A percentile compares a stretch with the other conserved stretches of the same genome.
Evolutionary conservation across 768 basidiomycete species (phyloP).

Genomic region (Podaxis sp.): DNA sequence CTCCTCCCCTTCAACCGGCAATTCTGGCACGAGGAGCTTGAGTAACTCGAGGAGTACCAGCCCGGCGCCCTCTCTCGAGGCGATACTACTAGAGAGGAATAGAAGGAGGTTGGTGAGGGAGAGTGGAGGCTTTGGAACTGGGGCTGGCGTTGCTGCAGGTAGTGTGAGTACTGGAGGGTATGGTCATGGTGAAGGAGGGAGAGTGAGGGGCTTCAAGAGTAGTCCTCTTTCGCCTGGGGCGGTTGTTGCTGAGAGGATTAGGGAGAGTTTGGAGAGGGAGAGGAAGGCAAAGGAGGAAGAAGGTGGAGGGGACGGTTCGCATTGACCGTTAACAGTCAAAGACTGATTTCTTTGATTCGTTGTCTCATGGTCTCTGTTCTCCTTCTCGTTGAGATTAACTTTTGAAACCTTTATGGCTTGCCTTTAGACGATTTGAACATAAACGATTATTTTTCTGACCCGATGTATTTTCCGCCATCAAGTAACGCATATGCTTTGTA

Average conservation of each 20-base stretch:
- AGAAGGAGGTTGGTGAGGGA: slow-evolving; percentile 39
- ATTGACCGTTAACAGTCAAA: not conserved
- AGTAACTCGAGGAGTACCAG: slow-evolving; percentile 35
- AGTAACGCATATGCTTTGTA: too few species aligned
- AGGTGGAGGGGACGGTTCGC: not conserved
- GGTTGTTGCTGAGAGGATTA: slow-evolving; percentile 2
- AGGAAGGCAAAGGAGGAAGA: not conserved
- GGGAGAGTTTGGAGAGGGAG: slow-evolving; percentile 20
- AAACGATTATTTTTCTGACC: too few species aligned
- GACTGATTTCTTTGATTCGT: not conserved
- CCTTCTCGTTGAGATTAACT: too few species aligned
- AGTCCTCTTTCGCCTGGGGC: slow-evolving; percentile 45
- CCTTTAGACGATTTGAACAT: too few species aligned
- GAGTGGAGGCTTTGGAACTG: not conserved
- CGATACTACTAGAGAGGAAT: slow-evolving; percentile 63
- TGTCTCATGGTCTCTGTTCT: not conserved
- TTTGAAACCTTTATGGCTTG: too few species aligned
- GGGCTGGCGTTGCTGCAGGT: not conserved
- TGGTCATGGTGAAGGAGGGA: slow-evolving; percentile 24
- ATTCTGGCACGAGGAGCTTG: slow-evolving; percentile 6
- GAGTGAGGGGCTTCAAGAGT: slow-evolving; percentile 71
- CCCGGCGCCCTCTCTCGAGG: slow-evolving; percentile 62
- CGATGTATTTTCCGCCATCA: too few species aligned
- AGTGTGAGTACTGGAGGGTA: slow-evolving; percentile 2
- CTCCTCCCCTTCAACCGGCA: slow-evolving; percentile 19